Percentiles rank a stretch among this genome's conserved stretches.
Conservation (phyloP, 1,139 yeast genomes). For the Suhomyces terraborum region DNA sequence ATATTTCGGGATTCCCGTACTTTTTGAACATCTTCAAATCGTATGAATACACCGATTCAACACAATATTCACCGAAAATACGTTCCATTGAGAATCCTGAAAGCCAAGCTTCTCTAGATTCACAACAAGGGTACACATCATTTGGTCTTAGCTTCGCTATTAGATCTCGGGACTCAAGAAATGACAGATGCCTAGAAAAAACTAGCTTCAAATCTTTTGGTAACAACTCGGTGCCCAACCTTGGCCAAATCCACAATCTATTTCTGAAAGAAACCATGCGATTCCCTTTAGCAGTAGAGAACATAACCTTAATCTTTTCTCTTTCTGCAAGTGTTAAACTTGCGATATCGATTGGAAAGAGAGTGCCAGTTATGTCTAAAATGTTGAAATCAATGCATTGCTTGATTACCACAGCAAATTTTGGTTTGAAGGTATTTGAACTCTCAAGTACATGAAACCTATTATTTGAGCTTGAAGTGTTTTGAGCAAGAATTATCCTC, state of each 20-base stretch:
- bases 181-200: slow-evolving; percentile 60
- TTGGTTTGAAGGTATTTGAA: slow-evolving; percentile 1
- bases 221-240: slow-evolving; percentile 32
- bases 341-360: slow-evolving; percentile 28
- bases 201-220: slow-evolving; percentile 43
- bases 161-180: slow-evolving; percentile 44
- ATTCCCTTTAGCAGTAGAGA: slow-evolving; percentile 28
- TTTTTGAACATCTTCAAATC: slow-evolving; percentile 29
- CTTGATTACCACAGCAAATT: slow-evolving; percentile 26
- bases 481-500: not conserved
- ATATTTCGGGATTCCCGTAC: slow-evolving; percentile 25
- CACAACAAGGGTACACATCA: slow-evolving; percentile 51
- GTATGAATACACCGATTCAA: slow-evolving; percentile 25
- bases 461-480: not conserved
- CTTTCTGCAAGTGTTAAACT: slow-evolving; percentile 20
- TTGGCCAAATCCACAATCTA: slow-evolving; percentile 33
- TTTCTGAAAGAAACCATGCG: slow-evolving; percentile 25
- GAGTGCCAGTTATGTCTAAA: slow-evolving; percentile 33
- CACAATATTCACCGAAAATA: slow-evolving; percentile 47
- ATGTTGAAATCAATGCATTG: slow-evolving; percentile 47
- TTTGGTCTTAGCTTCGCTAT: slow-evolving; percentile 40
- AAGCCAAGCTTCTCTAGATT: slow-evolving; percentile 37
- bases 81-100: slow-evolving; percentile 47
- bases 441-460: slow-evolving; percentile 8
- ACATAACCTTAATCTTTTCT: slow-evolving; percentile 18